Evolutionary conservation across 2,329 filamentous ascomycete species (phyloP).

Genomic region (Sporothrix pallida): DNA sequence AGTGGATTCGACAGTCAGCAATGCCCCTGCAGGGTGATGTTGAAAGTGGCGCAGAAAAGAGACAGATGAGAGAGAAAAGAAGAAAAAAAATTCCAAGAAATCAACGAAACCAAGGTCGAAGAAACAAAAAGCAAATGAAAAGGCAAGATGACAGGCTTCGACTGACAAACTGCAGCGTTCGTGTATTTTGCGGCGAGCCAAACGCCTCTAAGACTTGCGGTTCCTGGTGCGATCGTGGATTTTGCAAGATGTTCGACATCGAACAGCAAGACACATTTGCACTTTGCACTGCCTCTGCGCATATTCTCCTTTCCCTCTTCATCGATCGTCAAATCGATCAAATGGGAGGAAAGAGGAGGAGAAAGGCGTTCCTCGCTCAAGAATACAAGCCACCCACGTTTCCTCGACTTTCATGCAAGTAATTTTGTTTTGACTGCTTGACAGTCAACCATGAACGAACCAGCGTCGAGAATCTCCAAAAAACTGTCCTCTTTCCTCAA

Average conservation of each 20-base stretch:
- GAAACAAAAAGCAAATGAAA: no score
- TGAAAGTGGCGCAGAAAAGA: background rate
- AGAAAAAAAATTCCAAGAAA: background rate
- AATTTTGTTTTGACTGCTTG: background rate
- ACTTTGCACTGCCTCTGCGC: background rate
- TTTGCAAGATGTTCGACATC: background rate
- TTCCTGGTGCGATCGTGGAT: background rate
- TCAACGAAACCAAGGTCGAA: no score
- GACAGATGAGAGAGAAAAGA: background rate
- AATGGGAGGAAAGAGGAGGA: background rate
- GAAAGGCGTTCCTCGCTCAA: background rate
- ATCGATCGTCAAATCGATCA: background rate
- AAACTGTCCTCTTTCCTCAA: background rate
- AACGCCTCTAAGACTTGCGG: background rate
- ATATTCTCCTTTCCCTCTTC: background rate
- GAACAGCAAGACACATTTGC: background rate
- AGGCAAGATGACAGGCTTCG: no score
- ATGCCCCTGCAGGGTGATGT: slow-evolving; percentile 3
- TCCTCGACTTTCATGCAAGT: background rate
- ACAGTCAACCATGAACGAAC: background rate
- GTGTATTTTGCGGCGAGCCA: no score
- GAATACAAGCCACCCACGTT: background rate
- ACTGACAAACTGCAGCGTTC: no score
- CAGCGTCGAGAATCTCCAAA: background rate
- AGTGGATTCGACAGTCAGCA: background rate